Evolutionary conservation across 2,329 filamentous ascomycete genomes (phyloP).

Genomic region (Penicillium sp.): DNA sequence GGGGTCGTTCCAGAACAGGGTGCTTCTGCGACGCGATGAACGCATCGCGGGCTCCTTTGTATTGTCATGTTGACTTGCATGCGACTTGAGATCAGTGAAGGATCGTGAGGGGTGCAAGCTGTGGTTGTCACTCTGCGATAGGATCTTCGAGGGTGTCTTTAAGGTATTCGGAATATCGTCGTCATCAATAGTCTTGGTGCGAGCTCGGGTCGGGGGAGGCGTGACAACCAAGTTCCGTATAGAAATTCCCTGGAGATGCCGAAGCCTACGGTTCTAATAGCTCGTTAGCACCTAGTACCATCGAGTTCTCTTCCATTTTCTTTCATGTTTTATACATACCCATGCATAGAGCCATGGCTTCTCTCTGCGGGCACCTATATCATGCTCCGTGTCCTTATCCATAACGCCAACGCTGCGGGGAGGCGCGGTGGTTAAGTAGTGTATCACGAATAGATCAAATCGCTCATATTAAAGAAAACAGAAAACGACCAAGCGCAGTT

Average conservation of each 20-base stretch:
- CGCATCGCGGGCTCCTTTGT: conserved; percentile 20
- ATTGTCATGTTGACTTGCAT: conserved; percentile 14
- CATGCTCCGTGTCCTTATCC: conserved; percentile 21
- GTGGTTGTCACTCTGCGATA: conserved; percentile 51
- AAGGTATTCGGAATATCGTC: conserved; percentile 67
- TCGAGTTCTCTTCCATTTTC: neutral
- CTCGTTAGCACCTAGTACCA: conserved; percentile 12
- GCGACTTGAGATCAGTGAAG: conserved; percentile 52
- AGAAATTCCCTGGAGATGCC: conserved; percentile 82
- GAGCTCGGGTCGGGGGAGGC: conserved; percentile 50
- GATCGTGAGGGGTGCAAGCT: conserved; percentile 58
- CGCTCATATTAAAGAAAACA: conserved; percentile 19
- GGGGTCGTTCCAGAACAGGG: conserved; percentile 61
- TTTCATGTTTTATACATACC: conserved; percentile 43
- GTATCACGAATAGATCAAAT: neutral
- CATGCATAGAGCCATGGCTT: conserved; percentile 53
- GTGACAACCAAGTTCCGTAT: conserved; percentile 78
- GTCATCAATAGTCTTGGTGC: conserved; percentile 68
- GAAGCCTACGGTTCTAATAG: conserved; percentile 74
- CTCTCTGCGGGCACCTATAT: conserved; percentile 40
- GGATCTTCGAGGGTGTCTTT: conserved; percentile 66
- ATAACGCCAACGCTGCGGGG: conserved; percentile 5
- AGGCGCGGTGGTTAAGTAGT: conserved; percentile 1
- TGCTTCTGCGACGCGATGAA: conserved; percentile 53
- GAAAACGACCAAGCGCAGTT: neutral